Evolutionary conservation across 495 filamentous ascomycete genomes (phyloP).

Genomic region (Aspergillus saccharolyticus): DNA sequence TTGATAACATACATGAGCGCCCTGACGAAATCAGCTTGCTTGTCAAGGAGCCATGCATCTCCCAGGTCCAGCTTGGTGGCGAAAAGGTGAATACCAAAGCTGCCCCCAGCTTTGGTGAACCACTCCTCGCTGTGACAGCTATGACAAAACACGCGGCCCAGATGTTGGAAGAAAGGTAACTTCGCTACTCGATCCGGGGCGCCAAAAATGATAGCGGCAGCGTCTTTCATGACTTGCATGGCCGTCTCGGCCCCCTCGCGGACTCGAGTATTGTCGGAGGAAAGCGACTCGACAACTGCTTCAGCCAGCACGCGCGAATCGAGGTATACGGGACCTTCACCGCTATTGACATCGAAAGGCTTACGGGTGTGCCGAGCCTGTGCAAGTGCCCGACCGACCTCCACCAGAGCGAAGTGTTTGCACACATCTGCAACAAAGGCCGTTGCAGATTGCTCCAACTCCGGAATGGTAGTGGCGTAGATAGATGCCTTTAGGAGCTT

Average conservation of each 20-base stretch:
- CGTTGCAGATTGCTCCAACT: conserved; percentile 68
- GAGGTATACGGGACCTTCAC: conserved; percentile 80
- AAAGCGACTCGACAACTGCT: conserved; percentile 78
- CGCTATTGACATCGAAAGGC: conserved; percentile 74
- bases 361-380: conserved; percentile 66
- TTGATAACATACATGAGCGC: conserved; percentile 94
- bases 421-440: conserved; percentile 72
- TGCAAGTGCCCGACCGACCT: conserved; percentile 73
- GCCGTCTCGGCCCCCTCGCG: conserved; percentile 78
- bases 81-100: conserved; percentile 78
- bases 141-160: conserved; percentile 80
- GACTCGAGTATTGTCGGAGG: conserved; percentile 72
- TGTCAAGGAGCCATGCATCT: conserved; percentile 72
- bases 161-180: conserved; percentile 74
- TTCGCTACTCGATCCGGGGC: conserved; percentile 60
- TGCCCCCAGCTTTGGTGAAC: conserved; percentile 93
- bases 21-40: conserved; percentile 77
- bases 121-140: conserved; percentile 95
- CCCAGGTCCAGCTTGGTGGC: conserved; percentile 75
- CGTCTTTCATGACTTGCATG: conserved; percentile 69
- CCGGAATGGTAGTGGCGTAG: conserved; percentile 75
- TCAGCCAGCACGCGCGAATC: conserved; percentile 84
- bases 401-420: conserved; percentile 86
- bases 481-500: conserved; percentile 85
- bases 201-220: conserved; percentile 78